These are phyloP conservation scores for Aeminium ludgeri DNA, from an alignment of 495 filamentous ascomycete species.

Conservation along the genomic window DNA sequence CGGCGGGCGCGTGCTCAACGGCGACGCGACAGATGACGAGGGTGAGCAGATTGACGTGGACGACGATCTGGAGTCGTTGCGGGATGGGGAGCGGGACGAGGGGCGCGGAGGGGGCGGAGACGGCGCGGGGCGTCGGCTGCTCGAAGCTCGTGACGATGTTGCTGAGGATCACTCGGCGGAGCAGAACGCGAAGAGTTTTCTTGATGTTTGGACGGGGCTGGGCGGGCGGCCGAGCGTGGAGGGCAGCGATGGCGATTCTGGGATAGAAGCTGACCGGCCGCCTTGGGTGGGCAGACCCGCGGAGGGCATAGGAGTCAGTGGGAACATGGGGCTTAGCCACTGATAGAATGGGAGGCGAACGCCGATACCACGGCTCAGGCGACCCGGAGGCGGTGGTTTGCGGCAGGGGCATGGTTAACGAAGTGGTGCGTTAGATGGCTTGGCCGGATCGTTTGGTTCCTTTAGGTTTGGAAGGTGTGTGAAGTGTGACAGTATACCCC, in stretches of 20 bases:
- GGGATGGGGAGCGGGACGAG: neutral
- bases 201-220: slow-evolving; percentile 8
- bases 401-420: too few species aligned
- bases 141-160: neutral
- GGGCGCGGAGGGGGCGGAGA: neutral
- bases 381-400: too few species aligned
- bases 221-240: slow-evolving; percentile 3
- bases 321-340: neutral
- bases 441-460: slow-evolving; percentile 5
- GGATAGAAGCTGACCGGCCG: slow-evolving; percentile 13
- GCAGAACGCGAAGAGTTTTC: slow-evolving; percentile 5
- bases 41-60: slow-evolving; percentile 5
- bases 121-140: too few species aligned
- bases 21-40: slow-evolving; percentile 30
- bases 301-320: neutral
- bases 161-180: neutral
- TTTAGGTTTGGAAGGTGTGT: too few species aligned
- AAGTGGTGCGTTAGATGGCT: slow-evolving; percentile 1
- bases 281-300: neutral
- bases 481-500: too few species aligned
- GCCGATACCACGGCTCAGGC: neutral
- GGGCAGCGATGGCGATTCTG: slow-evolving; percentile 13
- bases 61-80: slow-evolving; percentile 2
- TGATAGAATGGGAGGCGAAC: neutral
- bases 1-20: slow-evolving; percentile 61